Conservation (phyloP, 495 filamentous ascomycete species). For the Penicillium nucicola region DNA sequence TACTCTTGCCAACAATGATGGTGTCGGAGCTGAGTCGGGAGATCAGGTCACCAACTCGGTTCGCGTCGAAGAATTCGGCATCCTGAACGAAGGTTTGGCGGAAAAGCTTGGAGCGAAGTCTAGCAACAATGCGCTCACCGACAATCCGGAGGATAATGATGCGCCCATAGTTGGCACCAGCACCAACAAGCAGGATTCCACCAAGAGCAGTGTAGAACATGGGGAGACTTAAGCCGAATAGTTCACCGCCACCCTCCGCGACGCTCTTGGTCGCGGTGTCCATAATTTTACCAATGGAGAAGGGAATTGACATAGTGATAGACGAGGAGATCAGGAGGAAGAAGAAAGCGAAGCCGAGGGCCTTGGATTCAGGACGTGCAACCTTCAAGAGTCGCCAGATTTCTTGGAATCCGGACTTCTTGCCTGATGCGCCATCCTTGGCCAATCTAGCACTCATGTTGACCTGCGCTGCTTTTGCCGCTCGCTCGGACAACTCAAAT, state of each 20-base stretch:
- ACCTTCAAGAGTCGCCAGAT: conserved; percentile 87
- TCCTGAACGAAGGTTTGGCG: conserved; percentile 88
- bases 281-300: conserved; percentile 92
- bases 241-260: conserved; percentile 43
- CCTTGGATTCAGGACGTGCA: conserved; percentile 76
- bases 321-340: conserved; percentile 82
- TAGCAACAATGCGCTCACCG: conserved; percentile 88
- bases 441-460: conserved; percentile 83
- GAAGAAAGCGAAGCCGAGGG: conserved; percentile 74
- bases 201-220: conserved; percentile 79
- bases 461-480: conserved; percentile 80
- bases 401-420: conserved; percentile 66
- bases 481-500: conserved; percentile 72
- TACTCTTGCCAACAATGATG: conserved; percentile 95
- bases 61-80: conserved; percentile 98
- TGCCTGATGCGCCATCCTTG: conserved; percentile 67
- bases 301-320: conserved; percentile 92
- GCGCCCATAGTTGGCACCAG: conserved; percentile 86
- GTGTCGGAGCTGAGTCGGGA: conserved; percentile 94
- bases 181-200: conserved; percentile 66
- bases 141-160: conserved; percentile 94
- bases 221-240: conserved; percentile 70
- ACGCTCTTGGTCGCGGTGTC: conserved; percentile 70
- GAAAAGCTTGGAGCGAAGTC: conserved; percentile 86
- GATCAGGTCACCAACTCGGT: conserved; percentile 92